Base-by-base conservation (phyloP, 495 filamentous ascomycete species). In the Hamigera avellanea region DNA sequence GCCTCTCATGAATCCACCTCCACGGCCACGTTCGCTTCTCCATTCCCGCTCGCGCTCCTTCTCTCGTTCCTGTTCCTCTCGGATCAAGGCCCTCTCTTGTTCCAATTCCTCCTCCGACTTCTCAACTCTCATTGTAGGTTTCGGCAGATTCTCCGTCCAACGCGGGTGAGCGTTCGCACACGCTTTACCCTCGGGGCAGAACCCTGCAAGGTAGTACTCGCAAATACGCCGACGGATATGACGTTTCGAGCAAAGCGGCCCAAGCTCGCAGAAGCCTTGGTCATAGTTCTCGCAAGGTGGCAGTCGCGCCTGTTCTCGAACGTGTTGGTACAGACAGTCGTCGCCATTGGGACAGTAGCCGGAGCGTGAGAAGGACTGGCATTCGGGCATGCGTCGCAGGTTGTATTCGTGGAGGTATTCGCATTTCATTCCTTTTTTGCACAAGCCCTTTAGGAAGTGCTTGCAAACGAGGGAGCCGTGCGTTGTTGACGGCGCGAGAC, bases 341-440 rank as follows among this genome's bases (percentile, higher is more conserved):
- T 95, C 89, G 46, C 88, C 87, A 59, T 94, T 93, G 48, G 80
- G 81, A 61, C 91, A 98, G 61, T 89, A 94, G 38, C 83, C 85
- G 52, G 86, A 83, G 41, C 86, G 78, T 12, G 83, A 75, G 48
- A 85, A 91, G 50, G 86, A 86, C 52, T 86, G 91, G 66, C 91
- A 98, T 62, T 95, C 91, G 32, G 88, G 86, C 89, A 94, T 93
- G 61, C 87, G 84, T 33, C 91, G 80, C 46, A 98, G 75, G 69
- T 98, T 95, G 70, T 93, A 98, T 64, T 95, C 89, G 65, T 98
- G 91, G 39, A 95, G 68, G 53, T 94, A 98, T 63, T 95, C 91
- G 73, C 91, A 98, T 39, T 74, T 73, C 42, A 91, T 74, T 25
- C 89, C 93, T 59, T 96, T 96, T 57, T 96, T 98, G 70, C 91